These are phyloP conservation scores for Venturia aucupariae DNA, from an alignment of 2,329 filamentous ascomycete species.

Conservation along the genomic window DNA sequence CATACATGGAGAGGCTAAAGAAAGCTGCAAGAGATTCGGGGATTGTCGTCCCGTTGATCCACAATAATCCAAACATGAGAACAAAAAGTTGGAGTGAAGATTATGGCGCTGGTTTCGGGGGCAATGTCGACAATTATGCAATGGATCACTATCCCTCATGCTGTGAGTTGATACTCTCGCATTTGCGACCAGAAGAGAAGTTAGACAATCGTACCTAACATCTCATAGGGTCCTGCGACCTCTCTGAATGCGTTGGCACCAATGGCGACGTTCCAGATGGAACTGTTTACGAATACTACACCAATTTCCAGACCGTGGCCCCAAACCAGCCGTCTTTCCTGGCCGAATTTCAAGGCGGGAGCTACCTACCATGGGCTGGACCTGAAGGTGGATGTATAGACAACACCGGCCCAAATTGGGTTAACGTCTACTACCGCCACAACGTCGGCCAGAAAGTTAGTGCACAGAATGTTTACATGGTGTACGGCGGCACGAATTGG, in stretches of 20 bases:
- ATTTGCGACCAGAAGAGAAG: neutral
- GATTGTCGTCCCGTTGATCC: conserved; percentile 48
- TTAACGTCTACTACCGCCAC: conserved; percentile 55
- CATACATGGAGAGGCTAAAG: conserved; percentile 51
- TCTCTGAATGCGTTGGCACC: conserved; percentile 50
- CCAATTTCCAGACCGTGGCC: conserved; percentile 35
- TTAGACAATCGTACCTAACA: conserved; percentile 15
- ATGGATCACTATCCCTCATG: conserved; percentile 41
- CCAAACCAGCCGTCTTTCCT: conserved; percentile 44
- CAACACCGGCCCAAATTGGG: conserved; percentile 50
- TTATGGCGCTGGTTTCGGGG: conserved; percentile 35
- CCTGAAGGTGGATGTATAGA: conserved; percentile 46
- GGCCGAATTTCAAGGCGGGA: conserved; percentile 49
- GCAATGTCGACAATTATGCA: conserved; percentile 46
- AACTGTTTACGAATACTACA: conserved; percentile 36
- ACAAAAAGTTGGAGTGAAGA: conserved; percentile 3
- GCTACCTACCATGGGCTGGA: conserved; percentile 54
- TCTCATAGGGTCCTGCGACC: conserved; percentile 53
- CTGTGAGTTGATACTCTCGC: neutral
- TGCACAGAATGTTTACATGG: conserved; percentile 52
- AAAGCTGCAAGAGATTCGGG: conserved; percentile 45
- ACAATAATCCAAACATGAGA: conserved; percentile 51
- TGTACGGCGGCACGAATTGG: conserved; percentile 68
- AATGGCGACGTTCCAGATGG: neutral
- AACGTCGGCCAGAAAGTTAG: conserved; percentile 52